phyloP scores from a whole-genome alignment of 2,329 filamentous ascomycete species.

The Herpotrichia juniperi region DNA sequence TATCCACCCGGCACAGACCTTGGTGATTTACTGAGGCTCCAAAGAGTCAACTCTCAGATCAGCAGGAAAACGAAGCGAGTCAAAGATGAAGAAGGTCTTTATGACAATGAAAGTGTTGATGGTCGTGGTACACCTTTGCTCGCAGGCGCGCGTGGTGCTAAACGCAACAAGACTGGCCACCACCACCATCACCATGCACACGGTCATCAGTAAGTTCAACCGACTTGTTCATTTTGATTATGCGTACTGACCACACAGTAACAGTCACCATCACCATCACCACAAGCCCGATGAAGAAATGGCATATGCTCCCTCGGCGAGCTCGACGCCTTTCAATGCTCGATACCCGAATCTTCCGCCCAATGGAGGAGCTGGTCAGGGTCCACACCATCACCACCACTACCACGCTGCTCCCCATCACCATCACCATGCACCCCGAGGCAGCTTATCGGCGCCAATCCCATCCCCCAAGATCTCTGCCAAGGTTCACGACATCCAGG shows the following conservation, averaged over 20 bases:
- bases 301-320: slow-evolving; percentile 27
- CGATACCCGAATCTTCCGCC: slow-evolving; percentile 35
- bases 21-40: slow-evolving; percentile 32
- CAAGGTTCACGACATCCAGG: slow-evolving; percentile 59
- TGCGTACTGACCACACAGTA: slow-evolving; percentile 14
- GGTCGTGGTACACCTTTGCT: slow-evolving; percentile 66
- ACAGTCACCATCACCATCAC: slow-evolving; percentile 60
- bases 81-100: slow-evolving; percentile 74
- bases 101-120: slow-evolving; percentile 69
- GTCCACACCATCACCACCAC: slow-evolving; percentile 47
- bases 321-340: slow-evolving; percentile 26
- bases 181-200: slow-evolving; percentile 66
- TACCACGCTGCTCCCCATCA: slow-evolving; percentile 44
- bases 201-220: slow-evolving; percentile 58
- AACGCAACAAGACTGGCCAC: slow-evolving; percentile 62
- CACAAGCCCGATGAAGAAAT: slow-evolving; percentile 60
- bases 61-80: slow-evolving; percentile 61
- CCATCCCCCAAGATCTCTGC: slow-evolving; percentile 65
- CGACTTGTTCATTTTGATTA: not conserved
- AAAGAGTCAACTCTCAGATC: slow-evolving; percentile 45
- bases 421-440: slow-evolving; percentile 40
- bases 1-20: slow-evolving; percentile 34
- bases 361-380: slow-evolving; percentile 32
- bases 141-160: slow-evolving; percentile 67
- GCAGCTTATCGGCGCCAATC: slow-evolving; percentile 26